Conservation (phyloP, 2,329 filamentous ascomycete genomes). For the Ophiostoma tasmaniense region DNA sequence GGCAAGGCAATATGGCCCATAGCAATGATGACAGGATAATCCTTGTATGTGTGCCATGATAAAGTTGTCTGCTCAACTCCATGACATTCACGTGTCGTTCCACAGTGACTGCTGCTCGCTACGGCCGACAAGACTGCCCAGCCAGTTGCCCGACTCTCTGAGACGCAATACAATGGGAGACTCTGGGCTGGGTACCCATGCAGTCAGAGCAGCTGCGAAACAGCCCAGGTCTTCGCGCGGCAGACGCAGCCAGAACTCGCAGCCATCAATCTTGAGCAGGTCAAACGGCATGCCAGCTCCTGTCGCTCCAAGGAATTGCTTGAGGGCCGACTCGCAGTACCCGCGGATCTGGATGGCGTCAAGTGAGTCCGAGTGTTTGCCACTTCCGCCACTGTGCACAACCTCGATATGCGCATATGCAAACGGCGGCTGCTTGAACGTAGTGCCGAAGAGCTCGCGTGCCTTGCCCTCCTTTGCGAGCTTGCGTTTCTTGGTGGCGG, state of each 20-base stretch:
- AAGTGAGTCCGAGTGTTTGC: conserved; percentile 27
- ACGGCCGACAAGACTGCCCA: conserved; percentile 49
- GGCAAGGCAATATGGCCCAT: background rate
- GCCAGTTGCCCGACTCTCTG: conserved; percentile 53
- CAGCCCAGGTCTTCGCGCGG: conserved; percentile 51
- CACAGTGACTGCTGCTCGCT: conserved; percentile 42
- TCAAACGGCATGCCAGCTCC: conserved; percentile 62
- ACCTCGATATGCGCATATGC: conserved; percentile 51
- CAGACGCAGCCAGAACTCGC: conserved; percentile 56
- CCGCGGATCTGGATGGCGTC: conserved; percentile 56
- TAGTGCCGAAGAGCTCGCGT: conserved; percentile 41
- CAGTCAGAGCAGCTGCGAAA: conserved; percentile 57
- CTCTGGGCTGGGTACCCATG: conserved; percentile 48
- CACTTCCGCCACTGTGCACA: conserved; percentile 23
- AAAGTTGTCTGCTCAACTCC: background rate
- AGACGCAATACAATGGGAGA: conserved; percentile 42
- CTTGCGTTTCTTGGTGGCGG: conserved; percentile 7
- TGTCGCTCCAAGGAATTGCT: conserved; percentile 60
- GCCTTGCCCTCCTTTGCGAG: conserved; percentile 16
- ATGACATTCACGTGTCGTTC: conserved; percentile 20
- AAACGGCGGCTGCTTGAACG: conserved; percentile 43
- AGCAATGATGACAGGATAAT: background rate
- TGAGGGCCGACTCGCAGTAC: conserved; percentile 55
- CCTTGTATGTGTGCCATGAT: background rate
- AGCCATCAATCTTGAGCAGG: conserved; percentile 52